Evolutionary conservation across 345 rosid genomes (phyloP).

Genomic region (Bruguiera sexangula): DNA sequence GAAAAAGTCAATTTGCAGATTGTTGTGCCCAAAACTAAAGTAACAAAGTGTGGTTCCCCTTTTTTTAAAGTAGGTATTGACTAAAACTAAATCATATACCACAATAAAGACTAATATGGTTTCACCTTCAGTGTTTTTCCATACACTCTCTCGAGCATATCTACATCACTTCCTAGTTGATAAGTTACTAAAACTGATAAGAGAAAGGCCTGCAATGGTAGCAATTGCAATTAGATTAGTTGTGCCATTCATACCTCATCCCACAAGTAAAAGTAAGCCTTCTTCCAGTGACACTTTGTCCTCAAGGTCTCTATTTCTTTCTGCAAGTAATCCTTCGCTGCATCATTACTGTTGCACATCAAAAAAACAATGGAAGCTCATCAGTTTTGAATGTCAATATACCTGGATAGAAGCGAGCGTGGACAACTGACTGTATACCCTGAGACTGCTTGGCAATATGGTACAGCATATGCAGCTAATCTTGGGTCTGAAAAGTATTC

Average conservation of each 20-base stretch:
- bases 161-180: too few relatives aligned
- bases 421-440: slow-evolving; percentile 47
- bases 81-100: too few relatives aligned
- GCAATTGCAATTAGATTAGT: not conserved
- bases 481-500: slow-evolving; percentile 84
- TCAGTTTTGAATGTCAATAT: slow-evolving; percentile 31
- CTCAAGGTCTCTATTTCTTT: slow-evolving; percentile 85
- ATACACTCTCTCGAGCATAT: too few relatives aligned
- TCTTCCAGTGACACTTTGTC: slow-evolving; percentile 89
- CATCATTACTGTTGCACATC: slow-evolving; percentile 56
- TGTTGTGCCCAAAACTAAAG: too few relatives aligned
- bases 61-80: too few relatives aligned
- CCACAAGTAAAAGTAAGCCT: slow-evolving; percentile 95
- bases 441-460: slow-evolving; percentile 56
- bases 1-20: too few relatives aligned
- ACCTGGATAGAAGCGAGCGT: slow-evolving; percentile 31
- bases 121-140: too few relatives aligned
- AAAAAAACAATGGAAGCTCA: slow-evolving; percentile 26
- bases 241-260: slow-evolving; percentile 63
- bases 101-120: too few relatives aligned
- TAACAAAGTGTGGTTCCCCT: too few relatives aligned
- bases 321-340: slow-evolving; percentile 67
- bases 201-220: not conserved
- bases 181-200: not conserved
- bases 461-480: slow-evolving; percentile 94